A percentile compares a stretch with the other conserved stretches of the same genome.
Conservation (phyloP, 23 red algal species). For the Pyropia haitanensis region DNA sequence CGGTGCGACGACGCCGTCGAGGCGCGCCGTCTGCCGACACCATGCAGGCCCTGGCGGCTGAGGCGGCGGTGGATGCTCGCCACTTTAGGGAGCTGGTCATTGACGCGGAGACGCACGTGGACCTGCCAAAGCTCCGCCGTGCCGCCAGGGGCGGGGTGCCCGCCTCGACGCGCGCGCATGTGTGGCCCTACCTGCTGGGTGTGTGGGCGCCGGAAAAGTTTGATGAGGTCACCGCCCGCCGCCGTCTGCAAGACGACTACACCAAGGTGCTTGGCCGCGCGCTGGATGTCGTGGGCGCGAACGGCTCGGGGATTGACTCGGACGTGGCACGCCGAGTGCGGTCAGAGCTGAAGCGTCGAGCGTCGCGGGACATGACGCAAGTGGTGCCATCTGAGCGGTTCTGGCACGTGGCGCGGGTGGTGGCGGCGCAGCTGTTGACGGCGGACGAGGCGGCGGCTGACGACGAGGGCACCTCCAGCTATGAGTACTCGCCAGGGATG, state of each 20-base stretch:
- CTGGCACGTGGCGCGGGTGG: neutral
- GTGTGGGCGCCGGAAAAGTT: constrained; percentile 53
- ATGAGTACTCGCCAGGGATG: constrained; percentile 39
- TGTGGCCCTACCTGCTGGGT: constrained; percentile 74
- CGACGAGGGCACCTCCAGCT: neutral
- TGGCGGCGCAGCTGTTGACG: constrained; percentile 3
- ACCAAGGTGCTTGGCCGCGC: constrained; percentile 6
- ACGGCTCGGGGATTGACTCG: constrained; percentile 9
- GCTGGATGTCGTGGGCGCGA: constrained; percentile 21
- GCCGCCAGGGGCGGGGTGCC: constrained; percentile 58
- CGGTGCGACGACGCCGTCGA: too few species aligned
- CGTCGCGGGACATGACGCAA: constrained; percentile 22
- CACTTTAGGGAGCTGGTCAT: constrained; percentile 17
- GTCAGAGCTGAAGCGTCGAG: constrained; percentile 6
- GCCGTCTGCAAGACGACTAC: constrained; percentile 10
- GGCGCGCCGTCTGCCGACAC: too few species aligned
- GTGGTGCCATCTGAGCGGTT: neutral
- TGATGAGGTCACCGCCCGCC: constrained; percentile 26
- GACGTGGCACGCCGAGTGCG: constrained; percentile 6
- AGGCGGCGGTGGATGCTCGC: too few species aligned
- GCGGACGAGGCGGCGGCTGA: neutral
- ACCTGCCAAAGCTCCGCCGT: constrained; percentile 61
- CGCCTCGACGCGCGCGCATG: constrained; percentile 28
- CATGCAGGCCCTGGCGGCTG: too few species aligned
- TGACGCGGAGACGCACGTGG: constrained; percentile 71